These are phyloP conservation scores for Nicotiana otophora DNA, from an alignment of 257 asterid genomes.

Conservation along the genomic window DNA sequence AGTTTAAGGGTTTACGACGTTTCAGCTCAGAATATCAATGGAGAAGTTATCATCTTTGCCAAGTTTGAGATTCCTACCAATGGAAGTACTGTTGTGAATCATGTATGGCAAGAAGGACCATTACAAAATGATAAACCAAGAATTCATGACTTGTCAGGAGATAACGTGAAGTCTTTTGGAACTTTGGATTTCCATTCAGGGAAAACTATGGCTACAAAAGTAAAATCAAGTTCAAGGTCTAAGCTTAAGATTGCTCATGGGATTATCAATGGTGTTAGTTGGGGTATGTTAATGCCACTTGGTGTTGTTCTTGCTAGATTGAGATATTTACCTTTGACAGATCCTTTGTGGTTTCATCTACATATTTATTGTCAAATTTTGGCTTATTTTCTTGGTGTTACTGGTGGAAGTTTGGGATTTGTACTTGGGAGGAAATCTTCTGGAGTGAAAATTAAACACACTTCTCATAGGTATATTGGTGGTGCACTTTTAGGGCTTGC, in stretches of 20 bases:
- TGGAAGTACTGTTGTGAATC: not conserved
- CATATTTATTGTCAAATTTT: conserved; percentile 4
- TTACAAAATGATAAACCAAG: not conserved
- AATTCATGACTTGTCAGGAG: not conserved
- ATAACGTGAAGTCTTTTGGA: not conserved
- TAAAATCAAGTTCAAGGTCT: not conserved
- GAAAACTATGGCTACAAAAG: not conserved
- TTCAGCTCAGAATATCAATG: not conserved
- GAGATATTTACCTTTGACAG: not conserved
- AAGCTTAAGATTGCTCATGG: not conserved
- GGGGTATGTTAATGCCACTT: not conserved
- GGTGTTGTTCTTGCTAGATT: conserved; percentile 7
- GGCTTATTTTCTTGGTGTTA: not conserved
- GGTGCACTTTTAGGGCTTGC: not conserved
- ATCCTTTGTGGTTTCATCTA: conserved; percentile 1
- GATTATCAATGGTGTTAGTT: not conserved
- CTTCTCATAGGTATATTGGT: not conserved
- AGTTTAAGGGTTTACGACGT: not conserved
- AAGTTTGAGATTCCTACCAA: conserved; percentile 1
- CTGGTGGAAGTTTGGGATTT: conserved; percentile 9
- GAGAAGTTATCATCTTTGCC: not conserved
- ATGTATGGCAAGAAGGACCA: conserved; percentile 1
- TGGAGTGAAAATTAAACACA: not conserved
- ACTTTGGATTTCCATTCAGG: not conserved
- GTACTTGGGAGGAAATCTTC: not conserved